These are phyloP conservation scores for Syncephalis fuscata DNA, from an alignment of 371 early-diverging fungal genomes.

Conservation along the genomic window DNA sequence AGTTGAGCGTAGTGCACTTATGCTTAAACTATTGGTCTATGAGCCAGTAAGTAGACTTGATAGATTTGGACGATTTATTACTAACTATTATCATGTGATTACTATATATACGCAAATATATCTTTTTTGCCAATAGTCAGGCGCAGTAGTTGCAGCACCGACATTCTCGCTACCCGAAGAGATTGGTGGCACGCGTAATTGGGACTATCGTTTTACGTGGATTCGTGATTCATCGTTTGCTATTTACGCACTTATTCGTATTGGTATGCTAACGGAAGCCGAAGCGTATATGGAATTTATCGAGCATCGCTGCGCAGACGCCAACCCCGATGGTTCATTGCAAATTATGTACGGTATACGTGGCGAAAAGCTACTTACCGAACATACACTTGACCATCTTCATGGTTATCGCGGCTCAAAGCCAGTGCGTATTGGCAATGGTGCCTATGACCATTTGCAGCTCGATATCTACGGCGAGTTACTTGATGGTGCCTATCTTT, in stretches of 20 bases:
- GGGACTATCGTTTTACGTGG: conserved; percentile 78
- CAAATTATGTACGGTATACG: conserved; percentile 72
- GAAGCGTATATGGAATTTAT: conserved; percentile 51
- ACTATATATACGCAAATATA: no score
- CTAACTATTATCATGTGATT: no score
- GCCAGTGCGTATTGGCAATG: conserved; percentile 73
- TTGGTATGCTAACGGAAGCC: conserved; percentile 62
- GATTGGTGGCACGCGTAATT: conserved; percentile 63
- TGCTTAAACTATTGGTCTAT: conserved; percentile 60
- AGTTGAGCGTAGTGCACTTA: conserved; percentile 54
- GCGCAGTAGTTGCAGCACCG: conserved; percentile 70
- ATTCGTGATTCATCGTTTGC: conserved; percentile 69
- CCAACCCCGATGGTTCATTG: conserved; percentile 59
- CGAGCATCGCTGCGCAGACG: conserved; percentile 29
- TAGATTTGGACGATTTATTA: no score
- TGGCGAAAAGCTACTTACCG: conserved; percentile 40
- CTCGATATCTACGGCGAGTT: conserved; percentile 71
- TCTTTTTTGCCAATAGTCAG: conserved; percentile 24
- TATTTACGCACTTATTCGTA: conserved; percentile 60
- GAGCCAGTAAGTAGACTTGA: conserved; percentile 26
- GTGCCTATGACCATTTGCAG: conserved; percentile 62
- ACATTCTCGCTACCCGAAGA: conserved; percentile 68
- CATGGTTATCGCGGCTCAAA: conserved; percentile 58
- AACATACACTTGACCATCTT: conserved; percentile 44
- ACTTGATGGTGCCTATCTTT: conserved; percentile 67